Evolutionary conservation across 495 filamentous ascomycete genomes (phyloP).

Genomic region (Penicillium coffeae): DNA sequence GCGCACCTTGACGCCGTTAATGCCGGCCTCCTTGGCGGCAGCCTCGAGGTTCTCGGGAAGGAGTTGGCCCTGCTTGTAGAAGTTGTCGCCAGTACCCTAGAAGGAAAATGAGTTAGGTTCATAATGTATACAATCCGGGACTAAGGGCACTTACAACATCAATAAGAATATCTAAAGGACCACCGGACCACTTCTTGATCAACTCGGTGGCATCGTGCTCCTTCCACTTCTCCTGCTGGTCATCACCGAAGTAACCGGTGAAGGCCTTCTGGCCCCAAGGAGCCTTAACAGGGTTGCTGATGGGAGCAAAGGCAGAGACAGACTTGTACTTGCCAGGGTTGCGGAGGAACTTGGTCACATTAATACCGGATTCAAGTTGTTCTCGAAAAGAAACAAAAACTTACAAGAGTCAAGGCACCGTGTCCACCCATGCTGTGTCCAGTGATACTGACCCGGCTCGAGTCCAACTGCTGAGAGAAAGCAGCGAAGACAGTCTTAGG

Average conservation of each 20-base stretch:
- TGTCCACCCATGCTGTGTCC: conserved; percentile 97
- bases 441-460: conserved; percentile 67
- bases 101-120: not conserved
- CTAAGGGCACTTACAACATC: conserved; percentile 60
- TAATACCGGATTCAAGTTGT: not conserved
- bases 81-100: conserved; percentile 86
- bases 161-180: conserved; percentile 68
- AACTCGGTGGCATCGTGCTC: conserved; percentile 92
- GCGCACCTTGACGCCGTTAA: conserved; percentile 62
- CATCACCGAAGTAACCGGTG: conserved; percentile 77
- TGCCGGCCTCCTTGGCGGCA: conserved; percentile 68
- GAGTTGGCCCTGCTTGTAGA: conserved; percentile 90
- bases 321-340: conserved; percentile 85
- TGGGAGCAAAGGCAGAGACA: conserved; percentile 88
- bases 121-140: not conserved
- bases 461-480: conserved; percentile 60
- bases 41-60: conserved; percentile 88
- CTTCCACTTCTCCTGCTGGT: conserved; percentile 69
- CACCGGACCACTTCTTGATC: conserved; percentile 64
- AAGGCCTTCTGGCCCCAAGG: conserved; percentile 98
- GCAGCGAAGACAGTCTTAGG: conserved; percentile 66
- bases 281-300: conserved; percentile 78
- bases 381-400: conserved; percentile 1
- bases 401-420: conserved; percentile 79
- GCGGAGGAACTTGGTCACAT: conserved; percentile 62